Conservation (phyloP, 371 early-diverging fungal genomes). For the Saksenaea vasiformis region DNA sequence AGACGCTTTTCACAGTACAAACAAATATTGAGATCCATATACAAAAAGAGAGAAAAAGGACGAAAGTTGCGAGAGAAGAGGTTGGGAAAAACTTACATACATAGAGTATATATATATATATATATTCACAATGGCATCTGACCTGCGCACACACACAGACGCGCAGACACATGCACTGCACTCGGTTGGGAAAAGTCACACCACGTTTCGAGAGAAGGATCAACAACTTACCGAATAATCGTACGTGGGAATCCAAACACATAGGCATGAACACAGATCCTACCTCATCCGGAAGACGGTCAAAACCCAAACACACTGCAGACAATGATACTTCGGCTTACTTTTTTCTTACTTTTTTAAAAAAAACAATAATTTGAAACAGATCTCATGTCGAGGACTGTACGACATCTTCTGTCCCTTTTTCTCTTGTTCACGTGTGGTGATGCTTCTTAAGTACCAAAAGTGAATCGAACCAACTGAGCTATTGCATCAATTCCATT, state of each 20-base stretch:
- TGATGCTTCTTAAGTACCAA: not conserved
- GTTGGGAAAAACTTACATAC: not conserved
- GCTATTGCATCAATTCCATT: not conserved
- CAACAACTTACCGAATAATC: not conserved
- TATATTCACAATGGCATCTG: not conserved
- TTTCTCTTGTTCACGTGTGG: not conserved
- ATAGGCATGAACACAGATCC: not conserved
- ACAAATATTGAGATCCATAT: constrained; percentile 29
- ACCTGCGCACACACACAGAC: constrained; percentile 1
- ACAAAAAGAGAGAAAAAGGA: not conserved
- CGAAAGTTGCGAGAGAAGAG: not conserved
- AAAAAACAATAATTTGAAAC: not conserved
- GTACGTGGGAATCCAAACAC: constrained; percentile 5
- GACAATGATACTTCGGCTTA: not conserved
- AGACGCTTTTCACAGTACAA: constrained; percentile 27
- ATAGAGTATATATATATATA: not conserved
- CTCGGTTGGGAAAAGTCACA: constrained; percentile 1
- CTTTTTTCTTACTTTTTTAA: not conserved
- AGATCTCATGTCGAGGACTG: not conserved
- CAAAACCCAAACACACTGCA: not conserved
- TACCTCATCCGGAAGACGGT: not conserved
- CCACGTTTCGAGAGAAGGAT: not conserved
- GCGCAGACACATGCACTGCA: not conserved
- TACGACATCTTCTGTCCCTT: not conserved
- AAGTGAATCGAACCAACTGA: not conserved